Evolutionary conservation across 208 protist species (phyloP).

Genomic region (Tetramitus jugosus): DNA sequence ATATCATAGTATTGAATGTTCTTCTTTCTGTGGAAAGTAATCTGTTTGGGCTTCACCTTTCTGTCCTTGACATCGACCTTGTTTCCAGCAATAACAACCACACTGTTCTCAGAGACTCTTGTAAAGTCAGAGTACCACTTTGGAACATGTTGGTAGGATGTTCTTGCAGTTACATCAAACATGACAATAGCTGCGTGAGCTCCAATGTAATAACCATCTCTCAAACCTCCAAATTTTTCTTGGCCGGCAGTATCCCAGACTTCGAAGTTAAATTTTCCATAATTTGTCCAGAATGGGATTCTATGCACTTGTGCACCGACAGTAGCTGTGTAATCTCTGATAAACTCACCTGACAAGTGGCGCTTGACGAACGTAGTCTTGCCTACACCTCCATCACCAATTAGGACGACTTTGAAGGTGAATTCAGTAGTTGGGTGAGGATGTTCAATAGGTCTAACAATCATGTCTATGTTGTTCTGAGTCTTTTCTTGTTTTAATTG

Average conservation of each 20-base stretch:
- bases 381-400: slow-evolving; percentile 23
- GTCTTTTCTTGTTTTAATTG: too few relatives aligned
- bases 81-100: slow-evolving; percentile 99
- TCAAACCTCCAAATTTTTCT: slow-evolving; percentile 88
- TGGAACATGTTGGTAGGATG: slow-evolving; percentile 99
- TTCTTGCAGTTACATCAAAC: slow-evolving; percentile 99
- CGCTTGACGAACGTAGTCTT: slow-evolving; percentile 87
- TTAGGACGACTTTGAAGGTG: slow-evolving; percentile 10
- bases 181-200: slow-evolving; percentile 99
- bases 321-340: slow-evolving; percentile 81
- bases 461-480: too few relatives aligned
- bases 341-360: slow-evolving; percentile 86
- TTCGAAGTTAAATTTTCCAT: slow-evolving; percentile 96
- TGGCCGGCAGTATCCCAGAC: slow-evolving; percentile 99
- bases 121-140: slow-evolving; percentile 99
- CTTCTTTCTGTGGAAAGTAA: slow-evolving; percentile 99
- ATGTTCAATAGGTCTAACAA: too few relatives aligned
- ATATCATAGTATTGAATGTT: slow-evolving; percentile 99
- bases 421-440: background rate
- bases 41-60: slow-evolving; percentile 98
- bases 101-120: slow-evolving; percentile 98
- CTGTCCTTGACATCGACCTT: slow-evolving; percentile 99
- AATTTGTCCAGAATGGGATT: slow-evolving; percentile 96
- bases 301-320: slow-evolving; percentile 94
- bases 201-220: slow-evolving; percentile 99